A percentile compares a stretch with the other conserved stretches of the same genome.
phyloP scores from a whole-genome alignment of 345 rosid species.

The Eucalyptus curtisii region DNA sequence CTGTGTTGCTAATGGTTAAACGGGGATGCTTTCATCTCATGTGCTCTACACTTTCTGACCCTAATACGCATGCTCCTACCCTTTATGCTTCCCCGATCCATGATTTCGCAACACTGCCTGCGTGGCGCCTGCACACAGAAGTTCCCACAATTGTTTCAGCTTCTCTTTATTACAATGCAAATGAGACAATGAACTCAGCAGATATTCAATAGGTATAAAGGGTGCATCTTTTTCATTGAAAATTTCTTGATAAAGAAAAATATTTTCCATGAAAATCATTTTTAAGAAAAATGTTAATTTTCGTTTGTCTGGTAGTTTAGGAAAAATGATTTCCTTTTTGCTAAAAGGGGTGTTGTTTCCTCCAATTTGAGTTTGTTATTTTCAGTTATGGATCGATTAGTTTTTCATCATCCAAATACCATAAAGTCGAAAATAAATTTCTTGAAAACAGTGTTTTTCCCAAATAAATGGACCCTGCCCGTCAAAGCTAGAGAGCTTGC shows the following conservation, averaged over 20 bases:
- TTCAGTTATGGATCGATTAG: background rate
- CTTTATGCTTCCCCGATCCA: constrained; percentile 16
- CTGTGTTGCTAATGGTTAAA: background rate
- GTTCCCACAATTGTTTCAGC: background rate
- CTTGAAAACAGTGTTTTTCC: background rate
- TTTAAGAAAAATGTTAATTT: too few species aligned
- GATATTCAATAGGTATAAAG: background rate
- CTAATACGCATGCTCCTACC: constrained; percentile 27
- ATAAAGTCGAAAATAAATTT: background rate
- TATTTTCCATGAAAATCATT: background rate
- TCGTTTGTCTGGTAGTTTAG: background rate
- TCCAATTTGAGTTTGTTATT: background rate
- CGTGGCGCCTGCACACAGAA: constrained; percentile 28
- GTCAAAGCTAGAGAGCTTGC: background rate
- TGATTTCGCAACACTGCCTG: constrained; percentile 54
- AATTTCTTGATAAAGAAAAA: background rate
- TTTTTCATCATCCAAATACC: background rate
- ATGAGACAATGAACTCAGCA: background rate
- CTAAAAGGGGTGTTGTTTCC: background rate
- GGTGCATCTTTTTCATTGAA: background rate
- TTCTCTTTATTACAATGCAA: background rate
- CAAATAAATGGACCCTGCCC: background rate
- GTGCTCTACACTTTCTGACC: constrained; percentile 54
- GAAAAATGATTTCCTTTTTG: too few species aligned
- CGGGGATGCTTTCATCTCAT: constrained; percentile 16